Conservation (phyloP, 768 basidiomycete genomes). For the Suillus plorans region DNA sequence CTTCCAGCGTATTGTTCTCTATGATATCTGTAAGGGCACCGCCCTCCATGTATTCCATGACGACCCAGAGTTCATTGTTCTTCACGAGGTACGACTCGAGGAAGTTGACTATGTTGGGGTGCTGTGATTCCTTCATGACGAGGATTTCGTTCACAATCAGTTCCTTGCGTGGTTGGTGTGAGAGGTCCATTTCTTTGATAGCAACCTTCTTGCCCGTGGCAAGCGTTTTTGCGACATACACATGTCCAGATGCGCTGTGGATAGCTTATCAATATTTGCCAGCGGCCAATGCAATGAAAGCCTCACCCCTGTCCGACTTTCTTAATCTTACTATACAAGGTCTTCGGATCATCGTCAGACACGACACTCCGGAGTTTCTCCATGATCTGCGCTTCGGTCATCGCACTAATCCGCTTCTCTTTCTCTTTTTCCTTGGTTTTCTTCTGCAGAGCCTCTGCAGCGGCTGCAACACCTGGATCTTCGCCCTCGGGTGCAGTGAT, state of each 20-base stretch:
- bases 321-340: conserved; percentile 93
- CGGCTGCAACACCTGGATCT: conserved; percentile 58
- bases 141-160: conserved; percentile 97
- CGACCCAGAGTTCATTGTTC: conserved; percentile 91
- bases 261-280: conserved; percentile 9
- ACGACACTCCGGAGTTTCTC: conserved; percentile 92
- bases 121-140: conserved; percentile 98
- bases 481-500: conserved; percentile 49
- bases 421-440: conserved; percentile 49
- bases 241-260: conserved; percentile 90
- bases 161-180: conserved; percentile 95
- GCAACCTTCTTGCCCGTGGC: conserved; percentile 86
- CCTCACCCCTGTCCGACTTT: conserved; percentile 98
- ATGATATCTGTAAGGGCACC: conserved; percentile 97
- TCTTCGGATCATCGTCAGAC: conserved; percentile 81
- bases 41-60: conserved; percentile 99
- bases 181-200: conserved; percentile 97
- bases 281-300: conserved; percentile 6
- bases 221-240: conserved; percentile 93
- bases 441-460: conserved; percentile 64
- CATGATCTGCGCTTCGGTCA: conserved; percentile 99
- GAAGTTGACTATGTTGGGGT: conserved; percentile 97
- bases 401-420: conserved; percentile 83
- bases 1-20: conserved; percentile 92
- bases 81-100: conserved; percentile 88